Evolutionary conservation across 192 early-diverging fungal genomes (phyloP).

Genomic region (Podochytrium sp.): DNA sequence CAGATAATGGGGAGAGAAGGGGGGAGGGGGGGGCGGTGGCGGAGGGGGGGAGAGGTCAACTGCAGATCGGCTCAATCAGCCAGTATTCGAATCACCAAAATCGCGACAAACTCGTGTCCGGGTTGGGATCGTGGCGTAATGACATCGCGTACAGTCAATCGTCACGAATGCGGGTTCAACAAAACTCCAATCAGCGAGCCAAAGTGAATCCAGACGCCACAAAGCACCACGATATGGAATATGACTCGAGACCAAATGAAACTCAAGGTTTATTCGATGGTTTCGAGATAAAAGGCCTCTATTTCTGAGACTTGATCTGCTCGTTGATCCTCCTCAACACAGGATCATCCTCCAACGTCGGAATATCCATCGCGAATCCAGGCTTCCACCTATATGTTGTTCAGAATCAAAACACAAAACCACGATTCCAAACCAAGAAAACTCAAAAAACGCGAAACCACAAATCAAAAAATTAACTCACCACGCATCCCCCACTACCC

Average conservation of each 20-base stretch:
- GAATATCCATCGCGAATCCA: background rate
- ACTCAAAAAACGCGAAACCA: background rate
- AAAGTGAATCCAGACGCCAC: conserved; percentile 1
- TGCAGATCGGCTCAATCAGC: too few species aligned
- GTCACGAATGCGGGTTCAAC: background rate
- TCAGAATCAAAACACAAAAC: background rate
- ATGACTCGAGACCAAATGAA: too few species aligned
- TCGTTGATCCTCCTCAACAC: background rate
- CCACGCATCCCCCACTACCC: background rate
- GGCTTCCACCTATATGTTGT: background rate
- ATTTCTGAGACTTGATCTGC: background rate
- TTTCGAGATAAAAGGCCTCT: too few species aligned
- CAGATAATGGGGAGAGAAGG: background rate
- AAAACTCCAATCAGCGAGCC: background rate
- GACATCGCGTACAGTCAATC: background rate
- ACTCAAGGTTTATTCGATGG: too few species aligned
- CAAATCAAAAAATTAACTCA: background rate
- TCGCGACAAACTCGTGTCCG: too few species aligned
- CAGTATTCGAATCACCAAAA: too few species aligned
- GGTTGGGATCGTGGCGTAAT: too few species aligned
- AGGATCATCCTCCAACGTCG: background rate
- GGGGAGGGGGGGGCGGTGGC: too few species aligned
- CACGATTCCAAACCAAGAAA: background rate
- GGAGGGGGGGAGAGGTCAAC: too few species aligned
- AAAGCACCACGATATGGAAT: too few species aligned